Conservation (phyloP, 805 yeast species). For the Cyberlindnera bimundalis region DNA sequence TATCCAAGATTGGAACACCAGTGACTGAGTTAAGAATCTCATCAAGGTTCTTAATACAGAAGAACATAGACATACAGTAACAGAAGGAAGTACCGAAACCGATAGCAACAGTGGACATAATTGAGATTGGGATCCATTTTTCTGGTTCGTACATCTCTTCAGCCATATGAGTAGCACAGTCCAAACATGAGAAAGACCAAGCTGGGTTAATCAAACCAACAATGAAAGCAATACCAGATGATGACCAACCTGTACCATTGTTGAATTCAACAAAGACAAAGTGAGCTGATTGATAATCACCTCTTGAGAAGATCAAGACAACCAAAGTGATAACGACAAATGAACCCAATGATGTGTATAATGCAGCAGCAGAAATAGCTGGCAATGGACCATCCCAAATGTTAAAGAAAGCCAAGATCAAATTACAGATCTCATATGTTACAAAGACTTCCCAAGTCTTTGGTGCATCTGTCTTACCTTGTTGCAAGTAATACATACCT, state of each 20-base stretch:
- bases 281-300: constrained; percentile 46
- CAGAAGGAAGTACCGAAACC: constrained; percentile 59
- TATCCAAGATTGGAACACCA: constrained; percentile 61
- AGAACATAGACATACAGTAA: constrained; percentile 55
- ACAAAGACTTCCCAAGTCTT: constrained; percentile 56
- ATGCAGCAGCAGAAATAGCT: constrained; percentile 43
- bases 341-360: constrained; percentile 50
- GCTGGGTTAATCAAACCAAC: constrained; percentile 70
- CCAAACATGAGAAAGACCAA: constrained; percentile 68
- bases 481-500: constrained; percentile 44
- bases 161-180: constrained; percentile 69
- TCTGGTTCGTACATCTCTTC: constrained; percentile 58
- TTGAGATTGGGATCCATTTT: constrained; percentile 56
- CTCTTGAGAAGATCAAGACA: constrained; percentile 49
- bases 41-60: constrained; percentile 51
- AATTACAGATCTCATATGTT: constrained; percentile 43
- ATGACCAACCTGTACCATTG: constrained; percentile 59
- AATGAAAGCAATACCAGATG: constrained; percentile 57
- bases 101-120: constrained; percentile 59
- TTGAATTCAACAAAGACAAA: constrained; percentile 53
- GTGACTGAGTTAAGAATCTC: constrained; percentile 45
- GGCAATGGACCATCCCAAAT: constrained; percentile 52
- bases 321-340: constrained; percentile 51
- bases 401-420: constrained; percentile 43
- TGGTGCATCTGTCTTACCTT: constrained; percentile 32